Conservation (phyloP, 116 monocot species). For the Cymodocea nodosa region DNA sequence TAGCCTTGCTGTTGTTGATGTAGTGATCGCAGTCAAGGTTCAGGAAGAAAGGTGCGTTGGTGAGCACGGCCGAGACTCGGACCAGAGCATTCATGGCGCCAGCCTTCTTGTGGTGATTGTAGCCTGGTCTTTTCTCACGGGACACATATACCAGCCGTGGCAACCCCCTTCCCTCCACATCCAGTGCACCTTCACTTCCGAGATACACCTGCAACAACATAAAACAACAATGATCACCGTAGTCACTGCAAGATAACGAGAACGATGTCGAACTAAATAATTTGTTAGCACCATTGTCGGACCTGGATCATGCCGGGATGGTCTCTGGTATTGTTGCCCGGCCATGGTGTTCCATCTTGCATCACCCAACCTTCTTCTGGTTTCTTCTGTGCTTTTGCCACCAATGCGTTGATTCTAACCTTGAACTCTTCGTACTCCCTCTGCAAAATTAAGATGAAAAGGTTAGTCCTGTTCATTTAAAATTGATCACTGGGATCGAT, state of each 20-base stretch:
- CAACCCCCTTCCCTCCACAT: slow-evolving; percentile 67
- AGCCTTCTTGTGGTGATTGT: slow-evolving; percentile 93
- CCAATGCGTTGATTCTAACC: slow-evolving; percentile 79
- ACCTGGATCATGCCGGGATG: slow-evolving; percentile 98
- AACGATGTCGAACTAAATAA: background rate
- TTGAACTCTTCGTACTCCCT: slow-evolving; percentile 93
- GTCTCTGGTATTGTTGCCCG: slow-evolving; percentile 79
- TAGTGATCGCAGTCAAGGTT: slow-evolving; percentile 97
- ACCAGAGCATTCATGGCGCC: slow-evolving; percentile 92
- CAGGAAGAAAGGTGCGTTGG: slow-evolving; percentile 86
- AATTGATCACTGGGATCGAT: background rate
- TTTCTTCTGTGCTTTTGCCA: slow-evolving; percentile 88
- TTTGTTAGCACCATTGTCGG: background rate
- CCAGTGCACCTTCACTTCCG: slow-evolving; percentile 69
- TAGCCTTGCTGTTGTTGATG: slow-evolving; percentile 87
- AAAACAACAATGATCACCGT: background rate
- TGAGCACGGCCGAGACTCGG: slow-evolving; percentile 80
- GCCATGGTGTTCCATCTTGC: slow-evolving; percentile 91
- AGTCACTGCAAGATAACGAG: no score
- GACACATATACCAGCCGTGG: slow-evolving; percentile 83
- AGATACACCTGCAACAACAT: slow-evolving; percentile 47
- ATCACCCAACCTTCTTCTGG: slow-evolving; percentile 96
- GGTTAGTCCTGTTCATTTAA: background rate
- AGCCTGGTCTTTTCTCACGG: slow-evolving; percentile 85
- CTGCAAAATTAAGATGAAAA: slow-evolving; percentile 13